Base-by-base conservation (phyloP, 306 rosid genomes). In the Calophaca sinica region DNA sequence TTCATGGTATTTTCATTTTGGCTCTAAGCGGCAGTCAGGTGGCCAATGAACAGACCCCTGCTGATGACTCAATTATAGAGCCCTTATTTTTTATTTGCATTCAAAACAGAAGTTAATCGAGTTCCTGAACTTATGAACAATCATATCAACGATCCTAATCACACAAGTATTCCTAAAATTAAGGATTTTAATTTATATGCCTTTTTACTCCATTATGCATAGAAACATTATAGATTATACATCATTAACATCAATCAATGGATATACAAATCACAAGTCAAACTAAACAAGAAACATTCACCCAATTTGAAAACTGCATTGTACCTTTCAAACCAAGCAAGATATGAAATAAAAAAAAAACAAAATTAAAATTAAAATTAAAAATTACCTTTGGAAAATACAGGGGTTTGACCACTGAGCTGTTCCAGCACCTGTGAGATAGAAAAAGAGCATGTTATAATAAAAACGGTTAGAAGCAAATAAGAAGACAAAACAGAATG, bases 31-130 rank as follows among this genome's bases (percentile, higher is more conserved):
- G 63, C 76, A 69, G 81, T 35, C 81, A 77, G 54, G 51, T 3
- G 42, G 20, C 15, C 70, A 68, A 9, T 33, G 11, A 68, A 67
- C 26, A 5, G 31, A 48, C 70, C 52, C 60, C 68, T 11, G 68
- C 75, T 57, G 75, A 3, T 67, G 81, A 77, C 75, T 77, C 81
- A 7, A 35, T 3, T 36, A 80, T 82, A 55, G 87, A 90, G 92
- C 88, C 89, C 5, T 29, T 42, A 15, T 29, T 5, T 15, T 53
- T 5, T 53, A 48, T 60, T 31, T 55, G 15, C 39, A 12, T 55
- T 12, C 15, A 32, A 6, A 31, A 11, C 65, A 32, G 6, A 59
- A 2, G 3, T 33, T n/a, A 2, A 12, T 59, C 9, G 13, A 31
- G 2, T 5, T 29, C 44, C 6, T 11, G 3, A 59, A 31, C 42